These are phyloP conservation scores for Aureobasidium melanogenum DNA, from an alignment of 2,329 filamentous ascomycete species.

Conservation along the genomic window DNA sequence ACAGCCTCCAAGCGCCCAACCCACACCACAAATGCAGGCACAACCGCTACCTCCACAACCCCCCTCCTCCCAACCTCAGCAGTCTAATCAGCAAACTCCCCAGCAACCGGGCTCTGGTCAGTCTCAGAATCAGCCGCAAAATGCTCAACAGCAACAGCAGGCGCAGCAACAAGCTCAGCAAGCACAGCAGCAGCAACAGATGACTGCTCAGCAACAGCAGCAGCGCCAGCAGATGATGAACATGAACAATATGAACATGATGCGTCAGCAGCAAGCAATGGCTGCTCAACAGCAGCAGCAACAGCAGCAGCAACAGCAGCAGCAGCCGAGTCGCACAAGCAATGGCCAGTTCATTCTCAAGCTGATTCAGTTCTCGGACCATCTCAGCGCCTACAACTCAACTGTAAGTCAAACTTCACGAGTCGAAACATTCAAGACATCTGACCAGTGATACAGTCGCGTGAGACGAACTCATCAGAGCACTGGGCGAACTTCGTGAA, in stretches of 20 bases:
- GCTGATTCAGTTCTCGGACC: conserved; percentile 48
- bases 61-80: conserved; percentile 13
- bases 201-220: conserved; percentile 22
- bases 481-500: conserved; percentile 76
- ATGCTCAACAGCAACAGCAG: conserved; percentile 36
- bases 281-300: conserved; percentile 14
- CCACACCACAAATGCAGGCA: conserved; percentile 16
- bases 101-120: conserved; percentile 24
- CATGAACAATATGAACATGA: conserved; percentile 12
- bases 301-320: conserved; percentile 15
- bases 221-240: conserved; percentile 22
- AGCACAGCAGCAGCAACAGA: conserved; percentile 14
- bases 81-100: conserved; percentile 32
- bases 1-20: conserved; percentile 11
- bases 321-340: conserved; percentile 15
- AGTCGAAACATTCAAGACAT: neutral
- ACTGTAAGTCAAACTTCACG: neutral
- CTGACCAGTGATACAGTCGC: conserved; percentile 1
- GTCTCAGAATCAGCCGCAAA: conserved; percentile 33
- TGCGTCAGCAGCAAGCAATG: conserved; percentile 19
- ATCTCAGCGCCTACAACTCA: conserved; percentile 43
- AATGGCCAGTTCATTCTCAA: conserved; percentile 41
- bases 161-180: conserved; percentile 17
- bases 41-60: conserved; percentile 17
- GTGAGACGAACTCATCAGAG: conserved; percentile 48